phyloP scores from a whole-genome alignment of 2,329 filamentous ascomycete species.

The Claviceps monticola region DNA sequence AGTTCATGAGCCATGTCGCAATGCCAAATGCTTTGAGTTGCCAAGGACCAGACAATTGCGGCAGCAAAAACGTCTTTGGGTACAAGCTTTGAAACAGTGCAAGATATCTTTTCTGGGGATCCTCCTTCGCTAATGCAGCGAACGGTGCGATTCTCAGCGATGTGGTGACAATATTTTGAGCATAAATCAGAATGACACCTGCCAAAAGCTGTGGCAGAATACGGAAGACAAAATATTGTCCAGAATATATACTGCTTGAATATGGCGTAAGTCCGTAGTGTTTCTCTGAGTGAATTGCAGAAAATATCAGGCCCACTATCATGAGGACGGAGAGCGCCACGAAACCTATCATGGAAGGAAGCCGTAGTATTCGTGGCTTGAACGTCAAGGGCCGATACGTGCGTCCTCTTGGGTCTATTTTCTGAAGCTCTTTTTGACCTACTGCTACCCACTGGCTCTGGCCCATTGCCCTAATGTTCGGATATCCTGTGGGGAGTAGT shows the following conservation, averaged over 20 bases:
- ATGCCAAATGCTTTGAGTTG: constrained; percentile 52
- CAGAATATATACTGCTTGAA: constrained; percentile 49
- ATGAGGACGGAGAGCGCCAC: constrained; percentile 53
- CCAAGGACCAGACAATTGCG: constrained; percentile 45
- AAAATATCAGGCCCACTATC: constrained; percentile 58
- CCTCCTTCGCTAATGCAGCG: constrained; percentile 55
- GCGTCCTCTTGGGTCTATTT: constrained; percentile 24
- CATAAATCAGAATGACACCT: constrained; percentile 58
- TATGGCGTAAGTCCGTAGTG: constrained; percentile 57
- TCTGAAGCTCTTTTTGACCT: constrained; percentile 19
- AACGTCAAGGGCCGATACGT: constrained; percentile 46
- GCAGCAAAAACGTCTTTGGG: constrained; percentile 54
- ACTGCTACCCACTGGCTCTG: constrained; percentile 19
- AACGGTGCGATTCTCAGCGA: constrained; percentile 70
- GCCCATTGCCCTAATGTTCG: constrained; percentile 4
- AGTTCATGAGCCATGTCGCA: constrained; percentile 63
- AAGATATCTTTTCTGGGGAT: constrained; percentile 42
- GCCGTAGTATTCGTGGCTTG: constrained; percentile 57
- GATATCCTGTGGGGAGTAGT: constrained; percentile 1
- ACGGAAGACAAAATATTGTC: constrained; percentile 72
- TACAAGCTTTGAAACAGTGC: constrained; percentile 57
- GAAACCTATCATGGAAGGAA: constrained; percentile 46
- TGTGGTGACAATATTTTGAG: constrained; percentile 59
- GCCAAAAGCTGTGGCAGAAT: constrained; percentile 71
- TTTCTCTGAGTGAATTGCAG: constrained; percentile 51